Evolutionary conservation across 306 rosid species (phyloP), one percentile per base, ranked within the genome.

Genomic region (Fragaria ananassa): DNA sequence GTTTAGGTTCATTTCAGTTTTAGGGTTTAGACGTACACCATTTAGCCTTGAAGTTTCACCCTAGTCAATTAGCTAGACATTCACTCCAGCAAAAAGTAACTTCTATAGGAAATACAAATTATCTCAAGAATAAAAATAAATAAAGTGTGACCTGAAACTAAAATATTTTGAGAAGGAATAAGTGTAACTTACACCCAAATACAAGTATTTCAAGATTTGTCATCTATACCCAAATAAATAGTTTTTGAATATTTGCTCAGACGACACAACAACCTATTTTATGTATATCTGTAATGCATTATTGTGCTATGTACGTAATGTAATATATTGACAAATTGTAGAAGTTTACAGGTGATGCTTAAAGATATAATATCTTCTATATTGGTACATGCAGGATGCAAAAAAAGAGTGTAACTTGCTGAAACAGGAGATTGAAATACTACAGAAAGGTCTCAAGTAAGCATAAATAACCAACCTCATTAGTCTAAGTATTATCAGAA

Each of bases 371-470:
- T 10, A 23, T 27, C 35, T 23, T 39, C 0, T 1, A 10, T 44
- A 17, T 37, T 62, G 46, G 19, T 47, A 3, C 64, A 31, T 31
- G 35, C 35, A 93, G 98, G 91, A 85, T 81, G 85, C 89, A 60
- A 87, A 88, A 68, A 91, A 85, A 79, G 98, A 91, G 82, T 72
- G 88, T 35, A 76, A 74, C 74, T 34, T 75, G 83, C 86, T 93
- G 11, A 89, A 91, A 68, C 88, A 90, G 64, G 94, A 93, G 82
- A 87, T 93, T 25, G 96, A 83, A 58, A 82, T 81, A 42, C 54
- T 90, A 78, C 93, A 91, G 67, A 90, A 90, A 81, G 96, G 98
- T n/a, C 83, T 93, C 83, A 81, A 94, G 98, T 92, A 86, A 37
- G 31, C 60, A 35, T n/a, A 13, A 21, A 11, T n/a, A 13, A 21